Conservation (phyloP, 208 protist species). For the Wallacemonas sp. region DNA sequence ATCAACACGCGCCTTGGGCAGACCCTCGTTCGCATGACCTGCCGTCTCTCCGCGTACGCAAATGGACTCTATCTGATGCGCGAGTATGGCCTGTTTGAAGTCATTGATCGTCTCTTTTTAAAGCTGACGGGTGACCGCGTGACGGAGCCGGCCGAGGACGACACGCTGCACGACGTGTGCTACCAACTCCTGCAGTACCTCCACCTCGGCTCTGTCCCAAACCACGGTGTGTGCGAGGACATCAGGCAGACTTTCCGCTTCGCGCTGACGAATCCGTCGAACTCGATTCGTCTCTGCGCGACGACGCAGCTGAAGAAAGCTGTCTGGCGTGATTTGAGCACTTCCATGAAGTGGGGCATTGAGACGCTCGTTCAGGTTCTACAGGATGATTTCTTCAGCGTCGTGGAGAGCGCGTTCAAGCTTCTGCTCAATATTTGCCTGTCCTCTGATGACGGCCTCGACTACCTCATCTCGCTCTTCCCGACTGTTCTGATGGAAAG, state of each 20-base stretch:
- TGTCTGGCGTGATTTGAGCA: constrained; percentile 83
- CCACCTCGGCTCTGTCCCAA: constrained; percentile 80
- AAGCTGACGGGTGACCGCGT: constrained; percentile 60
- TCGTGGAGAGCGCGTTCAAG: constrained; percentile 83
- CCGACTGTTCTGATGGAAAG: constrained; percentile 87
- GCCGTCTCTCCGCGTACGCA: constrained; percentile 65
- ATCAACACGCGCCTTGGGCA: constrained; percentile 62
- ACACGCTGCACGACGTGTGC: constrained; percentile 80
- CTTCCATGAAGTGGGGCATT: constrained; percentile 88
- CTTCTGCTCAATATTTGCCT: constrained; percentile 84
- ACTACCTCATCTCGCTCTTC: constrained; percentile 82
- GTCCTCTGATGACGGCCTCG: constrained; percentile 81
- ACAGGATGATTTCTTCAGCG: constrained; percentile 70
- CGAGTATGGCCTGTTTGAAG: constrained; percentile 60
- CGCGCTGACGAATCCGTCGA: constrained; percentile 59
- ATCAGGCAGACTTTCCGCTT: constrained; percentile 72
- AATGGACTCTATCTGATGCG: constrained; percentile 85
- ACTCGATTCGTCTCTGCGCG: constrained; percentile 79
- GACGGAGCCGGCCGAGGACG: constrained; percentile 25
- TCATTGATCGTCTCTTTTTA: constrained; percentile 72
- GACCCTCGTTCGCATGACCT: constrained; percentile 79
- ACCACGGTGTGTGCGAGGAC: constrained; percentile 90
- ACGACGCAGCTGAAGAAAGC: constrained; percentile 69
- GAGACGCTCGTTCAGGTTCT: constrained; percentile 78
- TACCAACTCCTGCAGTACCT: constrained; percentile 74